Conservation (phyloP, 2,329 filamentous ascomycete genomes). For the Iodosphaeria phyllophila region DNA sequence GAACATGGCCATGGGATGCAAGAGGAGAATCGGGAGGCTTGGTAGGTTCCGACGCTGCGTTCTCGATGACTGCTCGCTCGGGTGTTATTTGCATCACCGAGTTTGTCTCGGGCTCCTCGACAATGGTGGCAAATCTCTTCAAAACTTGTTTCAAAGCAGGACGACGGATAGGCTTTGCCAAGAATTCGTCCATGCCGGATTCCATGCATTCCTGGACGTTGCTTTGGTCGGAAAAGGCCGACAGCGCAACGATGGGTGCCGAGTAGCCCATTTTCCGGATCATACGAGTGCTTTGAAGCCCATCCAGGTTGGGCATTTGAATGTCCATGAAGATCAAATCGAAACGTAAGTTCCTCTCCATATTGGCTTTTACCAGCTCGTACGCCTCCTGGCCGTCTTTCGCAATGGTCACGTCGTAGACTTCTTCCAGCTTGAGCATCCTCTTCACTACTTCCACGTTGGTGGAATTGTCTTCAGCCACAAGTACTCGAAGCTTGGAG, state of each 20-base stretch:
- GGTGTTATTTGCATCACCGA: conserved; percentile 14
- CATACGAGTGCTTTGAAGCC: conserved; percentile 66
- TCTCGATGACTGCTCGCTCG: too few species aligned
- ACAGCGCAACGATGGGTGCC: conserved; percentile 77
- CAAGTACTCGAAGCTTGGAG: conserved; percentile 58
- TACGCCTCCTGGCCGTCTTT: conserved; percentile 77
- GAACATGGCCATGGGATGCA: too few species aligned
- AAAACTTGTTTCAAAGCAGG: conserved; percentile 74
- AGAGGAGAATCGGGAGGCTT: not conserved
- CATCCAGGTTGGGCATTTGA: conserved; percentile 87
- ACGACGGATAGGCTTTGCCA: conserved; percentile 59
- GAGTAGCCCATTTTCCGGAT: conserved; percentile 77
- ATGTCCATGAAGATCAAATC: conserved; percentile 94
- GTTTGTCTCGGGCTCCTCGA: conserved; percentile 41
- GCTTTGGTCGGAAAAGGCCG: conserved; percentile 77
- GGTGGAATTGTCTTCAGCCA: conserved; percentile 53
- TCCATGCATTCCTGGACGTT: conserved; percentile 77
- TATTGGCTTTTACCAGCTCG: conserved; percentile 66
- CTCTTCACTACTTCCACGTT: conserved; percentile 40
- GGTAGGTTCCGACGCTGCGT: not conserved
- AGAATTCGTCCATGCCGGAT: conserved; percentile 82
- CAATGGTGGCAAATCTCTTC: conserved; percentile 67
- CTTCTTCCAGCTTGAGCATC: conserved; percentile 56
- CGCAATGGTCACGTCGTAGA: conserved; percentile 78
- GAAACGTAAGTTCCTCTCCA: conserved; percentile 54